phyloP scores from a whole-genome alignment of 78 protist species.

The Dictyostelium discoideum region DNA sequence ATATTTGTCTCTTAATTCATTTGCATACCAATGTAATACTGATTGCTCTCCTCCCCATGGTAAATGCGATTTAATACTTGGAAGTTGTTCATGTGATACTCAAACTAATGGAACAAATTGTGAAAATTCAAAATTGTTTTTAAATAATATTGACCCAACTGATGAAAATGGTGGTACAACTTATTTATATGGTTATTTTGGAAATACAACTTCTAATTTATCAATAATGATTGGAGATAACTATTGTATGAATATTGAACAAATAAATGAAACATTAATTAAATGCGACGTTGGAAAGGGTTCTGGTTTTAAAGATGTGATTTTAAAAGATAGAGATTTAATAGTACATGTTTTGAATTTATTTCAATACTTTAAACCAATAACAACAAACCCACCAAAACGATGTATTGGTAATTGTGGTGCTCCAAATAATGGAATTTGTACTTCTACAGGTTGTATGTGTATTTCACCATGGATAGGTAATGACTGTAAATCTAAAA shows the following conservation, averaged over 20 bases:
- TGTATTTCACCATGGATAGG: neutral
- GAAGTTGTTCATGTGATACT: too few relatives aligned
- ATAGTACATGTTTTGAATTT: neutral
- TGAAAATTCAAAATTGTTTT: neutral
- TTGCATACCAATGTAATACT: too few relatives aligned
- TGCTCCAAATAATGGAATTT: neutral
- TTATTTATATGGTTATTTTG: neutral
- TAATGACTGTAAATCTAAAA: neutral
- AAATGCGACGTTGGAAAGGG: neutral
- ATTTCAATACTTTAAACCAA: neutral
- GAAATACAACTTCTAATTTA: neutral
- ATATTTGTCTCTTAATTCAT: too few relatives aligned
- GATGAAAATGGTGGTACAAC: neutral
- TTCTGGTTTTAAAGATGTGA: neutral
- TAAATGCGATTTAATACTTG: too few relatives aligned
- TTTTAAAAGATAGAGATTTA: neutral
- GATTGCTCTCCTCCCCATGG: too few relatives aligned
- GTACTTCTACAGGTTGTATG: neutral
- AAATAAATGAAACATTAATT: neutral
- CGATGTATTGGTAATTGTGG: neutral
- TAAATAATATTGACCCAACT: neutral
- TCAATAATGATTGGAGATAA: neutral
- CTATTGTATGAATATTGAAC: neutral
- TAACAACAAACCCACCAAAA: neutral
- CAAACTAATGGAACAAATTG: neutral